Conservation (phyloP, 2,329 filamentous ascomycete species). For the Trichophyton rubrum region DNA sequence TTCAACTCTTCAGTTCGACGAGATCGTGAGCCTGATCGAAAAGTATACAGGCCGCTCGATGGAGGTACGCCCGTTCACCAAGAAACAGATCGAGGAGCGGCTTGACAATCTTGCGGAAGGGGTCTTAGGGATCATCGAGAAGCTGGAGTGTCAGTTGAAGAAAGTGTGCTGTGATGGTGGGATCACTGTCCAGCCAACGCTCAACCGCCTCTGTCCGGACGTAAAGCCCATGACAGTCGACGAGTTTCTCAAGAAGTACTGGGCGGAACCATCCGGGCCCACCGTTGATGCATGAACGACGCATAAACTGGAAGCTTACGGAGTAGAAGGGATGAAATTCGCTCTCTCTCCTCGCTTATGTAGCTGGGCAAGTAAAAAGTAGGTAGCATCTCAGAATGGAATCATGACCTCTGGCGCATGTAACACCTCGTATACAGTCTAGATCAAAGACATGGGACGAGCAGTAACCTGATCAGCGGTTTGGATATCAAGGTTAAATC, state of each 20-base stretch:
- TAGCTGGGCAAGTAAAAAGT: neutral
- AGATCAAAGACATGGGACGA: neutral
- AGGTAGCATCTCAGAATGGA: neutral
- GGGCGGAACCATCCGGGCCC: constrained; percentile 4
- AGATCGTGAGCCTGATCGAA: constrained; percentile 18
- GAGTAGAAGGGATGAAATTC: neutral
- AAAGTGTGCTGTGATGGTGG: constrained; percentile 5
- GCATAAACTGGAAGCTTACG: neutral
- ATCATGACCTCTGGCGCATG: neutral
- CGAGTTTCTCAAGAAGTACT: constrained; percentile 8
- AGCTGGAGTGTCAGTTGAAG: constrained; percentile 6
- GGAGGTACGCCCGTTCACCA: neutral
- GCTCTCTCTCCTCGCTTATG: neutral
- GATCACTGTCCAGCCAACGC: constrained; percentile 1
- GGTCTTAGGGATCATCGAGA: neutral
- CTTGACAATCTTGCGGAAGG: neutral
- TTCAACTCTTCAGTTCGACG: constrained; percentile 18
- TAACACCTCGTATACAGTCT: neutral
- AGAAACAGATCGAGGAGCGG: neutral
- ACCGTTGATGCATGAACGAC: neutral
- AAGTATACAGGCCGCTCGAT: constrained; percentile 11
- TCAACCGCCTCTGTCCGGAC: constrained; percentile 9
- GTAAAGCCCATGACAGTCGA: constrained; percentile 7
- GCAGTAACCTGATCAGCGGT: neutral
- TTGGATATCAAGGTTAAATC: neutral